Evolutionary conservation across 2,329 filamentous ascomycete species (phyloP), one percentile per base, ranked within the genome.

Genomic region (Didymella arachidicola): DNA sequence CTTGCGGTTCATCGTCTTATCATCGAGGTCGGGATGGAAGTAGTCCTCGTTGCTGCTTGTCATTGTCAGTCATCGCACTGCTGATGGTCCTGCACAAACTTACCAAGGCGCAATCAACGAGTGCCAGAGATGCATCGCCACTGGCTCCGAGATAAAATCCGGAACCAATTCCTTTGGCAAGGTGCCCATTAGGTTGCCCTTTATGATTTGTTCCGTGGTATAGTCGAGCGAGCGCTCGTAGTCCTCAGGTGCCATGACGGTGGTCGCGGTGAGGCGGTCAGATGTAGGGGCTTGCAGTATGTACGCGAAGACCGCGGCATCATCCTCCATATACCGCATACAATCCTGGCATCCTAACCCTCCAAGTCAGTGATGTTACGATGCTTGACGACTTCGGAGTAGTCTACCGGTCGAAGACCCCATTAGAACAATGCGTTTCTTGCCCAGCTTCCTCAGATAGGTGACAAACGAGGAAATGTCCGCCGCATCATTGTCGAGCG

Each of bases 51-150:
- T 64, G n/a, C 66, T 61, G 2, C 61, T 55, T 11, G 16, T 32
- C 18, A 4, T 3, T 45, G 25, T 46, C 26, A 53, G 41, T 43
- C 6, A 6, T 8, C 22, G 2, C 7, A 42, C 6, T 25, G 22
- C 30, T 11, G 1, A 11, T n/a, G 16, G 19, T 29, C 19, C 12
- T 11, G 3, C n/a, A 29, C 10, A 22, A 7, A 32, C 27, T 7
- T 29, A 49, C 52, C 52, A 57, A 4, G 57, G 41, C 2, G 56
- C 48, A 8, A 62, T 43, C 12, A 67, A 53, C 3, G 63, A 67
- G 36, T 61, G 43, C 63, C 66, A 67, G 30, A 60, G 63, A 49
- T 67, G 67, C 8, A 65, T 60, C 1, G 64, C 61, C 14, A 67
- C 42, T 2, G 64, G 64, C 4, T 61, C 61, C 1, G 34, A 32